Conservation (phyloP, 768 basidiomycete genomes). For the Mycena polygramma region DNA sequence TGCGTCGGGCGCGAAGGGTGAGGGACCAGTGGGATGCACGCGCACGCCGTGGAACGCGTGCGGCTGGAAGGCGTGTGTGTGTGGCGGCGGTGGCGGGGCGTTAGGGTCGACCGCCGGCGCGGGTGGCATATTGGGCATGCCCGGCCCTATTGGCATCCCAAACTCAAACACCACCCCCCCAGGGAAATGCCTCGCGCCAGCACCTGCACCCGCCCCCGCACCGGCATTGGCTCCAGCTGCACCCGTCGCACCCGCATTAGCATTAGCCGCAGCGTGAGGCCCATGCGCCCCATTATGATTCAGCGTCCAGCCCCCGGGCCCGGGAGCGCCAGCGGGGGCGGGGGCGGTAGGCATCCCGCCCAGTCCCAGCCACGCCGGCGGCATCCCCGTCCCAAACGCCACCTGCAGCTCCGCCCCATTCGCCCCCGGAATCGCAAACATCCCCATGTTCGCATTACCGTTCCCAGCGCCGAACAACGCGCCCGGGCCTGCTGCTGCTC, state of each 20-base stretch:
- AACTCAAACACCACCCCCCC: conserved; percentile 20
- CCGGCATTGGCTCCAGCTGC: neutral
- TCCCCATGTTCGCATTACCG: neutral
- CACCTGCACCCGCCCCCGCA: neutral
- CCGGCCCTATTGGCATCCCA: neutral
- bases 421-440: too few species aligned
- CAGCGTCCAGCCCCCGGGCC: too few species aligned
- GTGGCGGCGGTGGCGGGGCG: neutral
- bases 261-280: too few species aligned
- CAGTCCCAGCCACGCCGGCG: conserved; percentile 3
- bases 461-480: neutral
- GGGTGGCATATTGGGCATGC: too few species aligned
- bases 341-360: too few species aligned
- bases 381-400: conserved; percentile 8
- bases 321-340: too few species aligned
- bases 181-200: neutral
- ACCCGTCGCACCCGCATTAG: neutral
- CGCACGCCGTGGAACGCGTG: conserved; percentile 1
- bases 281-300: too few species aligned
- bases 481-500: neutral
- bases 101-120: neutral
- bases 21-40: neutral
- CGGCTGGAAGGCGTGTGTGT: neutral
- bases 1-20: neutral
- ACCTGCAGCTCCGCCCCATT: neutral